Conservation (phyloP, 306 rosid species). For the Quercus aquifolioides region DNA sequence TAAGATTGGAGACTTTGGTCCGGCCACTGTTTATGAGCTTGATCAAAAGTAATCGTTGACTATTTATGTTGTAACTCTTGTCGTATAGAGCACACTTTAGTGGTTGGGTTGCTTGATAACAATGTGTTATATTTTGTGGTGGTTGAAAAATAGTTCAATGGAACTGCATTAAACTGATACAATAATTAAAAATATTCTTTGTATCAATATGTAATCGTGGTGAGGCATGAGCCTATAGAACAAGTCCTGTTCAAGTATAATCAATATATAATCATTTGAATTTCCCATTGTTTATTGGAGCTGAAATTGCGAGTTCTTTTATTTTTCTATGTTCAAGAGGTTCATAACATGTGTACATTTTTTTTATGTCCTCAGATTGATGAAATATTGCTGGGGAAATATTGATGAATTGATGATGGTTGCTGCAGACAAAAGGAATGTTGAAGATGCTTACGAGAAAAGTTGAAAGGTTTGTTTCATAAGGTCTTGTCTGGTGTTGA, state of each 20-base stretch:
- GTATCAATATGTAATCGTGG: background rate
- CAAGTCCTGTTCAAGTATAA: too few relatives aligned
- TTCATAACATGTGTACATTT: background rate
- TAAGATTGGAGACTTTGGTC: too few relatives aligned
- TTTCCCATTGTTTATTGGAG: background rate
- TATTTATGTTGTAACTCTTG: too few relatives aligned
- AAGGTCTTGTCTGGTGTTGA: constrained; percentile 7
- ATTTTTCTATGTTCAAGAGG: background rate
- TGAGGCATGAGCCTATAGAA: too few relatives aligned
- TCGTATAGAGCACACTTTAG: too few relatives aligned
- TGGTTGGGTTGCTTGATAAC: background rate
- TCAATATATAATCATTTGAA: background rate
- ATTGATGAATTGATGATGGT: too few relatives aligned
- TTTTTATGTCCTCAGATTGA: too few relatives aligned
- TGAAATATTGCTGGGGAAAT: too few relatives aligned
- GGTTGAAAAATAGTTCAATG: background rate
- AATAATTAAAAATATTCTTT: background rate
- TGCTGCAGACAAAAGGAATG: constrained; percentile 40
- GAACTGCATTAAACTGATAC: background rate
- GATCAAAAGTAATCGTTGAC: too few relatives aligned
- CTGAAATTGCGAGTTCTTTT: background rate
- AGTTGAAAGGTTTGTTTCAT: constrained; percentile 23
- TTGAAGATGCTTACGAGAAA: constrained; percentile 34
- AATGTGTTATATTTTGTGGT: background rate
- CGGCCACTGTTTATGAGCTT: too few relatives aligned